phyloP scores from a whole-genome alignment of 2,329 filamentous ascomycete species.

The Monilinia aucupariae region DNA sequence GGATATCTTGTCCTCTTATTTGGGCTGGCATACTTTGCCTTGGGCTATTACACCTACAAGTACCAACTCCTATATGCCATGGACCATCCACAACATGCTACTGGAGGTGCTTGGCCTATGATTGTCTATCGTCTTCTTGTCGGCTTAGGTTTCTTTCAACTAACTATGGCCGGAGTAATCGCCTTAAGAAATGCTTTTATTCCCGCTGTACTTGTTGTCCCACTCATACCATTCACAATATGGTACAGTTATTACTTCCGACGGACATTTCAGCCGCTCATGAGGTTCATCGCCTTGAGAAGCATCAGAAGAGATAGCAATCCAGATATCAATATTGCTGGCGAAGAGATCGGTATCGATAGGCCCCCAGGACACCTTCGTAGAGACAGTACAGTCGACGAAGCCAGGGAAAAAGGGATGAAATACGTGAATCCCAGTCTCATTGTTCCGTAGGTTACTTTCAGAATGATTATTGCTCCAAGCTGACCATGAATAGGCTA shows the following conservation, averaged over 20 bases:
- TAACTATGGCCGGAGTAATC: slow-evolving; percentile 84
- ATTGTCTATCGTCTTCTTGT: slow-evolving; percentile 89
- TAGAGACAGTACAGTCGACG: slow-evolving; percentile 60
- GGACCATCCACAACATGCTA: slow-evolving; percentile 93
- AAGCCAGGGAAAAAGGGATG: slow-evolving; percentile 63
- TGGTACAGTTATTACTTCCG: slow-evolving; percentile 87
- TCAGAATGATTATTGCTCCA: neutral
- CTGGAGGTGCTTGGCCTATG: slow-evolving; percentile 91
- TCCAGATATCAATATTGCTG: slow-evolving; percentile 41
- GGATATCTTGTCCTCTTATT: slow-evolving; percentile 79
- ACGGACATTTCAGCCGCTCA: slow-evolving; percentile 78
- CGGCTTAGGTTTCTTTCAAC: slow-evolving; percentile 80
- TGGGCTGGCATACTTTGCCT: slow-evolving; percentile 74
- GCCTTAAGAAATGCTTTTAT: slow-evolving; percentile 69
- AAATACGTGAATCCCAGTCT: slow-evolving; percentile 74
- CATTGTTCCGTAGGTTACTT: slow-evolving; percentile 52
- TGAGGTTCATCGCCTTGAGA: slow-evolving; percentile 84
- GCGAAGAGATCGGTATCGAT: slow-evolving; percentile 35
- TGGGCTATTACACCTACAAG: slow-evolving; percentile 88
- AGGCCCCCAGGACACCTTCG: slow-evolving; percentile 27
- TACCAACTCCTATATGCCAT: slow-evolving; percentile 98
- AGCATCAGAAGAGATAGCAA: slow-evolving; percentile 68
- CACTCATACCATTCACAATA: slow-evolving; percentile 71
- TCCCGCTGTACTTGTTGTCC: slow-evolving; percentile 66
- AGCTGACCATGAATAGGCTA: slow-evolving; percentile 43